These are phyloP conservation scores for Platanus orientalis DNA, from an alignment of 164 flowering plant genomes.

Conservation along the genomic window DNA sequence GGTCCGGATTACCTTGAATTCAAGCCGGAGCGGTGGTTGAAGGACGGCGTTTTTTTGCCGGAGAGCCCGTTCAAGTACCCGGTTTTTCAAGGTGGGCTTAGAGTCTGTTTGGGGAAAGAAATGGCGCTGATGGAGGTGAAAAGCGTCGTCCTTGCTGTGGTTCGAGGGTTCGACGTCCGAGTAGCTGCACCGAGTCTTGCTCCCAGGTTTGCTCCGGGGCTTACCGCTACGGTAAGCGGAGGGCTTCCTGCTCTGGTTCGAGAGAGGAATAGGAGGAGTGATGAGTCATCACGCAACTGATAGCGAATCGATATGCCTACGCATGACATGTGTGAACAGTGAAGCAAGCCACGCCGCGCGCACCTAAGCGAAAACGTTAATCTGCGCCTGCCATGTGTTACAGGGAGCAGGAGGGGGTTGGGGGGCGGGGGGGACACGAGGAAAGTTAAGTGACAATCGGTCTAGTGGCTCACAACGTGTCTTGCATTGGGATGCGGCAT, in stretches of 20 bases:
- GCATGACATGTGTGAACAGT: too few species aligned
- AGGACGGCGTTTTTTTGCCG: conserved; percentile 28
- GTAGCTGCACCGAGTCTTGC: not conserved
- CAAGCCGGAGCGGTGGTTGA: conserved; percentile 75
- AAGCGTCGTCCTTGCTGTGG: conserved; percentile 30
- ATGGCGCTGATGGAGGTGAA: conserved; percentile 54
- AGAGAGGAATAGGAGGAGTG: conserved; percentile 13
- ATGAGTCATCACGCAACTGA: too few species aligned
- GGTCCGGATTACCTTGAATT: conserved; percentile 60
- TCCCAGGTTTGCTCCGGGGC: conserved; percentile 51
- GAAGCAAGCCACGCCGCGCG: too few species aligned
- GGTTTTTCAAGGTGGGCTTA: conserved; percentile 60
- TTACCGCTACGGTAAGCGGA: conserved; percentile 44
- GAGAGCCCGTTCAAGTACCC: conserved; percentile 58
- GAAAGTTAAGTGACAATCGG: too few species aligned
- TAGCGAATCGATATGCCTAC: too few species aligned
- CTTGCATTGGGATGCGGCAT: too few species aligned
- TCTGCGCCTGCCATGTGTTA: too few species aligned
- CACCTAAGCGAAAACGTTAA: too few species aligned
- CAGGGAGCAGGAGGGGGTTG: too few species aligned
- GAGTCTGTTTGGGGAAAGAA: conserved; percentile 70
- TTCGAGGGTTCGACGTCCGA: conserved; percentile 28
- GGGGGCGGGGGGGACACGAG: too few species aligned
- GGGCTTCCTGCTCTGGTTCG: conserved; percentile 38
- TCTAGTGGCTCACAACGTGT: too few species aligned